A percentile compares a stretch with the other conserved stretches of the same genome.
Evolutionary conservation across 2,329 filamentous ascomycete species (phyloP).

Genomic region (Monosporascus sp.): DNA sequence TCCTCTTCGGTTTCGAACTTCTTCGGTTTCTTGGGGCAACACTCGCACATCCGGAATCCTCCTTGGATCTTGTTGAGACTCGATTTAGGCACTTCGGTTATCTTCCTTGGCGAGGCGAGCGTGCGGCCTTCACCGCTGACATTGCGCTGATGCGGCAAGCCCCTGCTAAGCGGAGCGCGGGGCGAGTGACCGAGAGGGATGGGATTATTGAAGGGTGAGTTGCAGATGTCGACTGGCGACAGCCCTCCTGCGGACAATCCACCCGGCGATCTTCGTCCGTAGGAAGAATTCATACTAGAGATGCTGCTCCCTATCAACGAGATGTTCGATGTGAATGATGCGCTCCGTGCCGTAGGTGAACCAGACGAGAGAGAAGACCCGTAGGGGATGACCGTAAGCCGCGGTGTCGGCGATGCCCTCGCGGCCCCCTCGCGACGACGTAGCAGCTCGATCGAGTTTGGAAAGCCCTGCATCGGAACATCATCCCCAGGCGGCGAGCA

Average conservation of each 20-base stretch:
- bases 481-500: slow-evolving; percentile 50
- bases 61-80: slow-evolving; percentile 44
- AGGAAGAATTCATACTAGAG: slow-evolving; percentile 38
- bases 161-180: slow-evolving; percentile 37
- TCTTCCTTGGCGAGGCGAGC: slow-evolving; percentile 45
- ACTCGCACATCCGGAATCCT: slow-evolving; percentile 70
- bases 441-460: slow-evolving; percentile 37
- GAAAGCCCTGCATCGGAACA: slow-evolving; percentile 31
- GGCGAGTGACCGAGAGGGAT: slow-evolving; percentile 46
- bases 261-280: slow-evolving; percentile 42
- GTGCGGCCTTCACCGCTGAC: slow-evolving; percentile 36
- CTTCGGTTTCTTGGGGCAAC: slow-evolving; percentile 94
- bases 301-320: slow-evolving; percentile 39
- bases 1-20: slow-evolving; percentile 86
- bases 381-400: slow-evolving; percentile 42
- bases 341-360: slow-evolving; percentile 38
- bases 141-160: slow-evolving; percentile 39
- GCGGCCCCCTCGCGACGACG: slow-evolving; percentile 44
- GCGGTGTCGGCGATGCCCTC: slow-evolving; percentile 48
- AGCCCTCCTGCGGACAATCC: slow-evolving; percentile 42
- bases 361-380: slow-evolving; percentile 38
- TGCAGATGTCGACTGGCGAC: slow-evolving; percentile 34
- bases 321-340: slow-evolving; percentile 42
- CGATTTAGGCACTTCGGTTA: slow-evolving; percentile 45
- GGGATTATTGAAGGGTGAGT: slow-evolving; percentile 45